These are phyloP conservation scores for Sesbania bispinosa DNA, from an alignment of 306 rosid species.

Conservation along the genomic window DNA sequence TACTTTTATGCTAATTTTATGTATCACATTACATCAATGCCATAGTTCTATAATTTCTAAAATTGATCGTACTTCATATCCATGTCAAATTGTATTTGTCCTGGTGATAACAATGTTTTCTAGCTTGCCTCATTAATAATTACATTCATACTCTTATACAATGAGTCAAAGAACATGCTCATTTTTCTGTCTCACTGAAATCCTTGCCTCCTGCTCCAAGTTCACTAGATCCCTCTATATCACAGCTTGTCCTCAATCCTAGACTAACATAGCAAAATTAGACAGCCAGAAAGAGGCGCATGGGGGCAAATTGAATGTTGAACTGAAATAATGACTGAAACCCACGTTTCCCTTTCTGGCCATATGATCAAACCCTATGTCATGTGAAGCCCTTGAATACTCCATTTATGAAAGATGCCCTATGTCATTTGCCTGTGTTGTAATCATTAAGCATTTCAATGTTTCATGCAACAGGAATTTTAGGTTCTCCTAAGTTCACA, in stretches of 20 bases:
- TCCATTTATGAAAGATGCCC: conserved; percentile 7
- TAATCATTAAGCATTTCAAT: conserved; percentile 25
- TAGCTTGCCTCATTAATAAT: not conserved
- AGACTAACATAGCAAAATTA: conserved; percentile 26
- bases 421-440: not conserved
- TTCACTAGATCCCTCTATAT: not conserved
- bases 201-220: conserved; percentile 15
- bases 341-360: not conserved
- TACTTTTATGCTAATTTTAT: too few relatives aligned
- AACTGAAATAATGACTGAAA: conserved; percentile 4
- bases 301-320: not conserved
- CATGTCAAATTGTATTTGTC: too few relatives aligned
- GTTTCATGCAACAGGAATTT: conserved; percentile 71
- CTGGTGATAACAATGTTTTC: too few relatives aligned
- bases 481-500: conserved; percentile 88
- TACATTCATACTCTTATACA: not conserved
- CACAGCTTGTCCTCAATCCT: conserved; percentile 13
- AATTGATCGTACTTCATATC: too few relatives aligned
- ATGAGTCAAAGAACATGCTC: not conserved
- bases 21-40: too few relatives aligned
- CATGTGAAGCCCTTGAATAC: conserved; percentile 20
- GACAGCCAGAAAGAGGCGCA: conserved; percentile 22
- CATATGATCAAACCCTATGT: not conserved
- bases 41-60: too few relatives aligned
- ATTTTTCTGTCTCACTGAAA: not conserved